Percentiles rank a stretch among this genome's conserved stretches.
These are phyloP conservation scores for Friedmanniomyces endolithicus DNA, from an alignment of 495 filamentous ascomycete genomes.

Conservation along the genomic window DNA sequence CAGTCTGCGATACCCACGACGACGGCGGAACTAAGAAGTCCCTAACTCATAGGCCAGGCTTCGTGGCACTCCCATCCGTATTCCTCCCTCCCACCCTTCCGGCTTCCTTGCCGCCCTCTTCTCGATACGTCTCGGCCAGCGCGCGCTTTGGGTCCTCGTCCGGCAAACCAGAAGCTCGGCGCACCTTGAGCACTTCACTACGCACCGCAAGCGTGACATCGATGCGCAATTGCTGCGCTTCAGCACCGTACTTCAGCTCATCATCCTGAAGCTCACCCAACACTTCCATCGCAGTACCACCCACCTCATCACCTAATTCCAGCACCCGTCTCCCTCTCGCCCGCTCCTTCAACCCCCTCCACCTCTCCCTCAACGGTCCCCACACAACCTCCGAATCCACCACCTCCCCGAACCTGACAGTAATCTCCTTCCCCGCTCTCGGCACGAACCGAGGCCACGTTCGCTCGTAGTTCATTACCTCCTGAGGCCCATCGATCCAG, in stretches of 20 bases:
- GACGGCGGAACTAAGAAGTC: no score
- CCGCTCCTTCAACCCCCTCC: constrained; percentile 45
- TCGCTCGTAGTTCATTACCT: constrained; percentile 72
- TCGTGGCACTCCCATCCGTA: constrained; percentile 51
- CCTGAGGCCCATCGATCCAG: constrained; percentile 78
- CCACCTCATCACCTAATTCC: constrained; percentile 26
- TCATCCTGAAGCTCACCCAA: constrained; percentile 56
- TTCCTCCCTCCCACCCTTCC: constrained; percentile 42
- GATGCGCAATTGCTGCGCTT: constrained; percentile 66
- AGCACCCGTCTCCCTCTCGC: constrained; percentile 7
- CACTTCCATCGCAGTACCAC: constrained; percentile 28
- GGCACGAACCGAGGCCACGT: constrained; percentile 72
- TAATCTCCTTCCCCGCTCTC: constrained; percentile 54
- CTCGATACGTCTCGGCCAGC: constrained; percentile 50
- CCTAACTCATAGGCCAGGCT: constrained; percentile 11
- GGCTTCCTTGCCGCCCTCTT: constrained; percentile 38
- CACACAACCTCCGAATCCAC: constrained; percentile 49
- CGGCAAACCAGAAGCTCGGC: constrained; percentile 52
- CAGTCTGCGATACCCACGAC: no score
- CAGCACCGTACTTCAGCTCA: constrained; percentile 53
- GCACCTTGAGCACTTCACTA: constrained; percentile 64
- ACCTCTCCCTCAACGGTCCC: constrained; percentile 55
- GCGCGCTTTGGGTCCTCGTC: constrained; percentile 67
- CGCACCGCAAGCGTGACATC: constrained; percentile 71
- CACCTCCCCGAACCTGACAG: constrained; percentile 59